Conservation (phyloP, 805 yeast genomes). For the Myxozyma sirexii region DNA sequence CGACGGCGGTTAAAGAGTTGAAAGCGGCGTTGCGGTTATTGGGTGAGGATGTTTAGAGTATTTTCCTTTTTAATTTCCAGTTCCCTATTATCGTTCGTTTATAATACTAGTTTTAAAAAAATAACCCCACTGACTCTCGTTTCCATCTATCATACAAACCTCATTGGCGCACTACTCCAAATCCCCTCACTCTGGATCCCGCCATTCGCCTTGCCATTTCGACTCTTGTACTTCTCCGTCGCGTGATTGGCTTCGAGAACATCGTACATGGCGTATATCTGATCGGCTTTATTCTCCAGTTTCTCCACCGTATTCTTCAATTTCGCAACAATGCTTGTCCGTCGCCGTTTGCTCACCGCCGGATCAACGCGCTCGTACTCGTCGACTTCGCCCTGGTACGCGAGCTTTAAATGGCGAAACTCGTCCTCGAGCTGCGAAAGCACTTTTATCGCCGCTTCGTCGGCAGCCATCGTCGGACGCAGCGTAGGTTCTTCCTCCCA, state of each 20-base stretch:
- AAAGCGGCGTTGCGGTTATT: conserved; percentile 47
- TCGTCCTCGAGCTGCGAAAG: conserved; percentile 30
- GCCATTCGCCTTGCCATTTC: background rate
- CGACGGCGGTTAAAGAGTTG: conserved; percentile 64
- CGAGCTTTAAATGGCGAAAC: conserved; percentile 23
- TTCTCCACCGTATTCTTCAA: conserved; percentile 22
- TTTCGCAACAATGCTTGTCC: conserved; percentile 24
- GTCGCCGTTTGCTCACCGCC: conserved; percentile 23
- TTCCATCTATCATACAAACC: background rate
- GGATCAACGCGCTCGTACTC: conserved; percentile 30
- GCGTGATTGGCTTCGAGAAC: conserved; percentile 22
- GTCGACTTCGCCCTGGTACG: conserved; percentile 21
- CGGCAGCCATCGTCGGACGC: conserved; percentile 32
- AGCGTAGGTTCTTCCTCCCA: conserved; percentile 28
- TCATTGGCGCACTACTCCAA: background rate
- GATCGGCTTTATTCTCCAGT: conserved; percentile 35
- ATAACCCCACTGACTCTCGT: too few species aligned
- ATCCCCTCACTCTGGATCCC: conserved; percentile 11
- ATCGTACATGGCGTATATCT: conserved; percentile 35
- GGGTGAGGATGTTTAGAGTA: conserved; percentile 19
- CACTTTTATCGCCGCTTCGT: conserved; percentile 20
- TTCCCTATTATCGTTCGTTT: too few species aligned
- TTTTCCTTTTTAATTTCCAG: background rate
- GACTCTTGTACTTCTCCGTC: background rate
- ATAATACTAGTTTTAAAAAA: too few species aligned